Evolutionary conservation across 2,329 filamentous ascomycete species (phyloP).

Genomic region (Calonectria pauciramosa): DNA sequence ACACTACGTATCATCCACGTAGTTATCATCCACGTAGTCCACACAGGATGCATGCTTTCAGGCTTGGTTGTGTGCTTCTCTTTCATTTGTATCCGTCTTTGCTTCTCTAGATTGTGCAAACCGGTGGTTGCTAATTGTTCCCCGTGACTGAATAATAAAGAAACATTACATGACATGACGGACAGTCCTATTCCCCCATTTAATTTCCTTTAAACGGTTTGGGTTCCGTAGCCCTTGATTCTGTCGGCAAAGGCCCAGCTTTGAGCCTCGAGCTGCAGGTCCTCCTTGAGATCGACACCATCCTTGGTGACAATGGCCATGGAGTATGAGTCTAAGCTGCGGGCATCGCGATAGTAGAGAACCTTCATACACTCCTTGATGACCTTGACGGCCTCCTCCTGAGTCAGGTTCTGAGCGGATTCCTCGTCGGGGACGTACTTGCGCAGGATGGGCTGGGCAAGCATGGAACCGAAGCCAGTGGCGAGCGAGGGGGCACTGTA

Average conservation of each 20-base stretch:
- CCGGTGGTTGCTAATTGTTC: conserved; percentile 27
- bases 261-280: conserved; percentile 92
- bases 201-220: conserved; percentile 68
- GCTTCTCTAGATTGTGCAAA: conserved; percentile 22
- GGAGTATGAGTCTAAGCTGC: conserved; percentile 91
- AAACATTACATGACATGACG: conserved; percentile 17
- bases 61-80: conserved; percentile 10
- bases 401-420: conserved; percentile 76
- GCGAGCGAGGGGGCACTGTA: conserved; percentile 90
- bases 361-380: conserved; percentile 98
- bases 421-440: conserved; percentile 87
- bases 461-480: conserved; percentile 92
- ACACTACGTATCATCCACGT: conserved; percentile 16
- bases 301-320: conserved; percentile 91
- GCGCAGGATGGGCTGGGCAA: conserved; percentile 93
- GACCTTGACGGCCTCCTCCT: conserved; percentile 83
- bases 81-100: conserved; percentile 13
- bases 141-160: conserved; percentile 17
- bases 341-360: conserved; percentile 95
- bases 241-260: conserved; percentile 98
- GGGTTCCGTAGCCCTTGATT: conserved; percentile 95
- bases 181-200: background rate
- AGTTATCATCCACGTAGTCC: conserved; percentile 20
- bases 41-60: conserved; percentile 12
- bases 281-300: conserved; percentile 86